phyloP scores from a whole-genome alignment of 306 rosid genomes.

The Rubus parviflorus region DNA sequence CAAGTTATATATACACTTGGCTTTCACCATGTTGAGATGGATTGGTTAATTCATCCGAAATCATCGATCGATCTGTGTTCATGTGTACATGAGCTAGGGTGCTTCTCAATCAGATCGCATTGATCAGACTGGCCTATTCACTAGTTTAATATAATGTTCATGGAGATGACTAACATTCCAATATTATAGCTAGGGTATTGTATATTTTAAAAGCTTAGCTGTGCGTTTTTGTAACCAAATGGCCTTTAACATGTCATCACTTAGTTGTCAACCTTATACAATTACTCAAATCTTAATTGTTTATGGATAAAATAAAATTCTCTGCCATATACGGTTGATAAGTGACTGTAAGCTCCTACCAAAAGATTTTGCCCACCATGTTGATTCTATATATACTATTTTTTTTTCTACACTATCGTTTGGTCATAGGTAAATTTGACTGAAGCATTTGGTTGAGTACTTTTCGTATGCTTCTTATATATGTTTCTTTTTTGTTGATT shows the following conservation, averaged over 20 bases:
- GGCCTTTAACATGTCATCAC: not conserved
- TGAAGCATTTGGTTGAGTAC: not conserved
- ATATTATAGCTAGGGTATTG: not conserved
- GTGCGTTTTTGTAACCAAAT: not conserved
- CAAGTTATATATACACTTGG: not conserved
- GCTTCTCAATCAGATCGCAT: not conserved
- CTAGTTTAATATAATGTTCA: not conserved
- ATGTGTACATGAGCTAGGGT: not conserved
- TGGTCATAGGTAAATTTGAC: not conserved
- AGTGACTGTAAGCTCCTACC: not conserved
- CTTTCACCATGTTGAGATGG: not conserved
- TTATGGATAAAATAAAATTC: not conserved
- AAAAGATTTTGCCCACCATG: not conserved
- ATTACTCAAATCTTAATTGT: not conserved
- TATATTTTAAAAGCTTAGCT: not conserved
- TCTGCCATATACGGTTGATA: not conserved
- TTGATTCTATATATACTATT: not conserved
- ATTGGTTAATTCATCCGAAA: not conserved
- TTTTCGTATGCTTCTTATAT: not conserved
- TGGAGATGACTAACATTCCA: not conserved
- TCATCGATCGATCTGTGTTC: not conserved
- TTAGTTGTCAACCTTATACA: not conserved
- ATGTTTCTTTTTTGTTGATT: not conserved
- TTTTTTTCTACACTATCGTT: not conserved
- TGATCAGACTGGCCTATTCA: not conserved